These are phyloP conservation scores for Coffea canephora DNA, from an alignment of 257 asterid genomes.

Conservation along the genomic window DNA sequence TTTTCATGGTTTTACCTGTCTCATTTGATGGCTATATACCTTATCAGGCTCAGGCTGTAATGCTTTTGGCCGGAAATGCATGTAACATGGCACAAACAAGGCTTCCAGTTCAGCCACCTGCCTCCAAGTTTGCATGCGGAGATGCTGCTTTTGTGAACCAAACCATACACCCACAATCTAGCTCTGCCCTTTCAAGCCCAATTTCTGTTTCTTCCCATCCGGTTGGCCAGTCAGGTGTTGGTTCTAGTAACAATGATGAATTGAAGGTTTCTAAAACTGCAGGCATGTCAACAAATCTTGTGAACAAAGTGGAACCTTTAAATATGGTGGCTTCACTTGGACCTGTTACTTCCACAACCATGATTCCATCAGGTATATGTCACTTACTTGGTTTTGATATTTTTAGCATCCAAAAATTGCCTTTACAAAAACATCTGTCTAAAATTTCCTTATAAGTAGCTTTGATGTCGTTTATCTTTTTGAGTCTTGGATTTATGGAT, in stretches of 20 bases:
- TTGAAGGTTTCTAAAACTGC: conserved; percentile 31
- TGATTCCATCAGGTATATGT: conserved; percentile 50
- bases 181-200: conserved; percentile 57
- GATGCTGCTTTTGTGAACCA: conserved; percentile 40
- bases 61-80: conserved; percentile 64
- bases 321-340: conserved; percentile 39
- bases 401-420: not conserved
- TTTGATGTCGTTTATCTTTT: not conserved
- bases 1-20: not conserved
- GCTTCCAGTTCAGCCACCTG: conserved; percentile 40
- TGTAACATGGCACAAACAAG: conserved; percentile 40
- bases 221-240: conserved; percentile 35
- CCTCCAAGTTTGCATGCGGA: conserved; percentile 39
- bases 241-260: conserved; percentile 35
- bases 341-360: conserved; percentile 41
- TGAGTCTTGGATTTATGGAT: not conserved
- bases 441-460: not conserved
- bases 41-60: conserved; percentile 78
- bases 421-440: not conserved
- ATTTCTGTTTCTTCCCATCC: conserved; percentile 64
- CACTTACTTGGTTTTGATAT: not conserved
- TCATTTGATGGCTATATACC: not conserved
- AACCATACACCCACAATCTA: conserved; percentile 28
- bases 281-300: conserved; percentile 27
- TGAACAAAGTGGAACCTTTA: conserved; percentile 45